phyloP scores from a whole-genome alignment of 257 asterid genomes.

The Nicotiana obtusifolia region DNA sequence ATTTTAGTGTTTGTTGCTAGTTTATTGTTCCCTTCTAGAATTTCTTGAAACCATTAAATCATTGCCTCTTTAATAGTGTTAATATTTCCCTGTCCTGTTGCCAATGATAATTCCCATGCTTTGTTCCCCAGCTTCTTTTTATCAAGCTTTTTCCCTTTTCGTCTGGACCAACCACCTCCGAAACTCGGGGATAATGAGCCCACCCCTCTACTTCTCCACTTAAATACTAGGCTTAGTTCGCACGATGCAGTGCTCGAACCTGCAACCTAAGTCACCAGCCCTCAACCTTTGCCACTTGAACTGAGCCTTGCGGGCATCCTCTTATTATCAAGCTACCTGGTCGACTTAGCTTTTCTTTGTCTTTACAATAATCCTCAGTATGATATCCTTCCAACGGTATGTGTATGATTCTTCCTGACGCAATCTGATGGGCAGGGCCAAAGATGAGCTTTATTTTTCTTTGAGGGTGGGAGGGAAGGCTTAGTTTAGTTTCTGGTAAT shows the following conservation, averaged over 20 bases:
- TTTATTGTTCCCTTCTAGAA: neutral
- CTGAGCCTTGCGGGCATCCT: neutral
- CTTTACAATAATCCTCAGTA: neutral
- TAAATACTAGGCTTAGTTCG: no score
- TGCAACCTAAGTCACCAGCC: no score
- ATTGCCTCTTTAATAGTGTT: neutral
- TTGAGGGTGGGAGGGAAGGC: neutral
- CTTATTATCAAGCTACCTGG: neutral
- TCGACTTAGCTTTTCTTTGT: neutral
- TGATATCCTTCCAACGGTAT: neutral
- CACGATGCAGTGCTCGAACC: no score
- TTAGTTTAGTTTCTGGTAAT: neutral
- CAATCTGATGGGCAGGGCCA: neutral
- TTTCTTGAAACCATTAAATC: neutral
- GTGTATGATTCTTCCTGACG: neutral
- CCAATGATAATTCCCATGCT: neutral
- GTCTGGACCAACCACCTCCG: no score
- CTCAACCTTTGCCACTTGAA: no score
- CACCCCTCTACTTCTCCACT: no score
- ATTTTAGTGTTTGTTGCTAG: neutral
- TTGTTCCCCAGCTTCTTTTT: neutral
- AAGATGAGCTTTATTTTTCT: neutral
- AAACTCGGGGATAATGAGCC: no score
- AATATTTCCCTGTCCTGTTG: neutral
- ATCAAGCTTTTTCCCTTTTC: neutral